Evolutionary conservation across 2,329 filamentous ascomycete species (phyloP).

Genomic region (Apiospora sp.): DNA sequence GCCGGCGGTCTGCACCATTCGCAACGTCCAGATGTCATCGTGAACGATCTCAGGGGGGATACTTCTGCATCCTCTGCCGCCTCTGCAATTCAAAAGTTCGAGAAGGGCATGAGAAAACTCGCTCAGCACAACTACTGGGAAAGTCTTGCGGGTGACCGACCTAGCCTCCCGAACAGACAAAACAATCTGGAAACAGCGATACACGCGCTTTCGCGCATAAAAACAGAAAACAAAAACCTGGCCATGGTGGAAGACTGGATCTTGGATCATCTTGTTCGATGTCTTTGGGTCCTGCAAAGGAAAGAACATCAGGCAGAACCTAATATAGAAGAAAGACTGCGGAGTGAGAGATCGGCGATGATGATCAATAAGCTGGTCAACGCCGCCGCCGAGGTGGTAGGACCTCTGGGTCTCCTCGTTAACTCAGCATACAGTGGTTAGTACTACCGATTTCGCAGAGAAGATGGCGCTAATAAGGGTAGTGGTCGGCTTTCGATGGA

Average conservation of each 20-base stretch:
- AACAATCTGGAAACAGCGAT: slow-evolving; percentile 4
- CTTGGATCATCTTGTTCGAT: not conserved
- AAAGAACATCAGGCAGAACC: not conserved
- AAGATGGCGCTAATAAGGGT: not conserved
- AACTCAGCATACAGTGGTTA: not conserved
- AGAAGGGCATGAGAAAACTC: not conserved
- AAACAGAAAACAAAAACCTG: not conserved
- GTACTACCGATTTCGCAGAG: not conserved
- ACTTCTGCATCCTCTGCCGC: not conserved
- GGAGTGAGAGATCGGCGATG: not conserved
- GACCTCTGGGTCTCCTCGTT: not conserved
- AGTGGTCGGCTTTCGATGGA: not conserved
- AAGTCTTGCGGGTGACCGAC: not conserved
- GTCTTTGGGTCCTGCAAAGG: not conserved
- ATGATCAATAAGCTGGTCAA: not conserved
- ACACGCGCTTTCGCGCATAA: not conserved
- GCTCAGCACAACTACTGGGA: not conserved
- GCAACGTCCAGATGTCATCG: slow-evolving; percentile 1
- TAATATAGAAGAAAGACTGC: slow-evolving; percentile 1
- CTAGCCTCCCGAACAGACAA: not conserved
- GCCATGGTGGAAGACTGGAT: not conserved
- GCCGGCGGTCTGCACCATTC: not conserved
- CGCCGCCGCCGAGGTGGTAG: not conserved
- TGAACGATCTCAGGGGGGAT: not conserved
- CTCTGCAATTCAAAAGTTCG: not conserved